Conservation (phyloP, 2,329 filamentous ascomycete genomes). For the Didymella glomerata region DNA sequence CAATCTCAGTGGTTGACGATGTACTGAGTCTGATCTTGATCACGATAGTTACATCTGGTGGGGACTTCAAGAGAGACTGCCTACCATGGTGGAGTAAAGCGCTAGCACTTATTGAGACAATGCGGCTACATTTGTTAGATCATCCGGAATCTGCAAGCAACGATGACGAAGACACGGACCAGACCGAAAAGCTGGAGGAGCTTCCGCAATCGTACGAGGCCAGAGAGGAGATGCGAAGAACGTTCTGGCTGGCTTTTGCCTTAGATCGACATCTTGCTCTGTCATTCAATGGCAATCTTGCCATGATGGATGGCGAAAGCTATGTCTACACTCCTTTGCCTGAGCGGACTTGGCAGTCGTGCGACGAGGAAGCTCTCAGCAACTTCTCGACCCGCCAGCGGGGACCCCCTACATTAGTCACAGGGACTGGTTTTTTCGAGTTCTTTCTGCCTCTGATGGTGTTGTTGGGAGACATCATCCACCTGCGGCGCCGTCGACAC, state of each 20-base stretch:
- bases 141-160: background rate
- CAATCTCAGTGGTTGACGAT: slow-evolving; percentile 4
- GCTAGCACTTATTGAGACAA: slow-evolving; percentile 3
- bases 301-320: slow-evolving; percentile 7
- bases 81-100: slow-evolving; percentile 8
- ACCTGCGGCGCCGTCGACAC: slow-evolving; percentile 2
- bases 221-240: slow-evolving; percentile 9
- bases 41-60: slow-evolving; percentile 3
- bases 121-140: slow-evolving; percentile 4
- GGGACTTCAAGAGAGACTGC: slow-evolving; percentile 6
- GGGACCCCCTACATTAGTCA: background rate
- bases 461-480: slow-evolving; percentile 1
- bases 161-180: background rate
- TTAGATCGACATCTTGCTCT: slow-evolving; percentile 7
- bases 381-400: background rate
- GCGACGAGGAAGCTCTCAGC: background rate
- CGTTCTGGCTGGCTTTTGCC: slow-evolving; percentile 5
- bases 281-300: slow-evolving; percentile 3
- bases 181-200: background rate
- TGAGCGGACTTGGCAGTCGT: slow-evolving; percentile 1
- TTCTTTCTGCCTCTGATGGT: slow-evolving; percentile 8
- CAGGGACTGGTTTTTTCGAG: slow-evolving; percentile 8
- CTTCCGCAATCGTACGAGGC: background rate
- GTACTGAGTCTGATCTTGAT: slow-evolving; percentile 2
- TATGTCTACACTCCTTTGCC: slow-evolving; percentile 2